phyloP scores from a whole-genome alignment of 495 filamentous ascomycete genomes.

The Aspergillus leporis region DNA sequence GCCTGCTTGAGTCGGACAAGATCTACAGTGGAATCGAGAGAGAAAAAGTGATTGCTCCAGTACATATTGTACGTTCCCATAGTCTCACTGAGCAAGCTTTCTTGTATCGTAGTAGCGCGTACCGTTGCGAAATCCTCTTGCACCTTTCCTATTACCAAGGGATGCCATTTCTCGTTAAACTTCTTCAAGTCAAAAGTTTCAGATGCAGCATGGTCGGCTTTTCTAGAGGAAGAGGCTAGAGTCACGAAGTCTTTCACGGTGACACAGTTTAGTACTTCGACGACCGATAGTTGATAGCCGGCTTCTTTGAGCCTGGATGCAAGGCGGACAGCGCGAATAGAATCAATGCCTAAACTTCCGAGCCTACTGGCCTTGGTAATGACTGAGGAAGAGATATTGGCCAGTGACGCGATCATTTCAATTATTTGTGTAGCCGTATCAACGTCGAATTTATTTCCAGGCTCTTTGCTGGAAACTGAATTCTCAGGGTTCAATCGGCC shows the following conservation, averaged over 20 bases:
- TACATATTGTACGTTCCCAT: constrained; percentile 33
- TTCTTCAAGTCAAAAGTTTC: constrained; percentile 24
- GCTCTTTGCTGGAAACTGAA: neutral
- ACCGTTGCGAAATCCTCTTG: constrained; percentile 17
- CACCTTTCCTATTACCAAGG: constrained; percentile 14
- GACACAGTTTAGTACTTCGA: constrained; percentile 30
- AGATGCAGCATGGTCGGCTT: neutral
- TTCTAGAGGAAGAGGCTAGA: constrained; percentile 13
- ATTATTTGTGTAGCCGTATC: constrained; percentile 19
- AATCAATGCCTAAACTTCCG: constrained; percentile 36
- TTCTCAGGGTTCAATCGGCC: constrained; percentile 20
- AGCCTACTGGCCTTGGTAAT: constrained; percentile 28
- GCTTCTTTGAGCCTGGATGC: constrained; percentile 28
- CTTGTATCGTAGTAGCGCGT: constrained; percentile 32
- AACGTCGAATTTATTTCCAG: constrained; percentile 5
- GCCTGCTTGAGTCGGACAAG: constrained; percentile 54
- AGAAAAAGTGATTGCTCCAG: constrained; percentile 37
- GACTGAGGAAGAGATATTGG: constrained; percentile 23
- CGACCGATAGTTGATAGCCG: constrained; percentile 27
- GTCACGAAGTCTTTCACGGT: constrained; percentile 26
- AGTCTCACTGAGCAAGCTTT: constrained; percentile 38
- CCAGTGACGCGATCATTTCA: constrained; percentile 24
- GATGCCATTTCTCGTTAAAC: constrained; percentile 27
- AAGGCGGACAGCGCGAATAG: constrained; percentile 35
- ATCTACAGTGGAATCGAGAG: constrained; percentile 50